Base-by-base conservation (phyloP, 768 basidiomycete genomes). In the Phylloporus scabripes region DNA sequence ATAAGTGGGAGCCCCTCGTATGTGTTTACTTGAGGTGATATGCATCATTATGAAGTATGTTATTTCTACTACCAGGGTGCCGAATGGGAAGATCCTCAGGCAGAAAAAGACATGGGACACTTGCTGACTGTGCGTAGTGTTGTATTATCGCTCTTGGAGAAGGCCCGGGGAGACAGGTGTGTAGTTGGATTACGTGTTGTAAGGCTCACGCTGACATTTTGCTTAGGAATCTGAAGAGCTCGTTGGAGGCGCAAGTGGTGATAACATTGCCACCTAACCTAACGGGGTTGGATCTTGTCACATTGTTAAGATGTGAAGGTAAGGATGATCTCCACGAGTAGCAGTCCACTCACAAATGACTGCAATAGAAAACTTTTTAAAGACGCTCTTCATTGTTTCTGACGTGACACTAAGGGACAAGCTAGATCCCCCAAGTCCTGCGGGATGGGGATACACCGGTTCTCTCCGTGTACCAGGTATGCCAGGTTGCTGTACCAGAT, bases 321-420 rank as follows among this genome's bases (percentile, higher is more conserved):
- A 45, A 41, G 52, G 39, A 37, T 29, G 21, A 46, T 28, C 4
- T 31, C 17, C 18, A 6, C 15, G 8, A 15, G 21, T 32, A 18
- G 7, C n/a, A 17, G 17, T 28, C n/a, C 0, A n/a, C 24, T 52
- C 14, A 45, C 2, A 7, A 42, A 40, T 21, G 23, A 10, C 18
- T 11, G n/a, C 20, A 17, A 24, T 58, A 90, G 91, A 78, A 60
- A 60, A 66, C 15, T 75, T 81, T 50, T 67, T 94, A 21, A 82
- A 81, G 59, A 83, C 80, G 0, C 71, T 95, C 5, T 92, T 91
- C 67, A 87, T 89, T 45, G 85, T 90, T 2, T 93, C 92, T 1
- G 76, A 87, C 46, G 86, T 78, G 12, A 69, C 66, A 6, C 50
- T 92, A 7, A 67, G 65, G 0, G 74, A 80, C 45, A 69, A 76